Percentiles rank a stretch among this genome's conserved stretches.
Evolutionary conservation across 2,329 filamentous ascomycete genomes (phyloP).

Genomic region (Trichoderma atrobrunneum): DNA sequence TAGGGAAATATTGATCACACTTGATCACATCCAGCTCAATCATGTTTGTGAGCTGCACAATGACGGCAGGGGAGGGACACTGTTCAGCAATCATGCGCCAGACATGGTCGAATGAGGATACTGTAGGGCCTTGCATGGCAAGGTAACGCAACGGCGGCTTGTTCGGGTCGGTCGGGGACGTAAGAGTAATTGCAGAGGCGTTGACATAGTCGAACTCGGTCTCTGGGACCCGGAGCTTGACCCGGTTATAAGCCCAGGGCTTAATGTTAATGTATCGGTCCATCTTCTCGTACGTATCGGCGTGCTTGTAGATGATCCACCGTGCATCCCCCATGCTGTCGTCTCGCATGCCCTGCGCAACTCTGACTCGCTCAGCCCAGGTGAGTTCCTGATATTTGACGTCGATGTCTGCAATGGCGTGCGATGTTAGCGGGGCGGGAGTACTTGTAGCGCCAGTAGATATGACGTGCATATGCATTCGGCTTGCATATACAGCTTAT

Average conservation of each 20-base stretch:
- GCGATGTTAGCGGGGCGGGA: conserved; percentile 17
- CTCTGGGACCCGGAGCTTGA: conserved; percentile 74
- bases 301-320: conserved; percentile 38
- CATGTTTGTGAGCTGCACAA: conserved; percentile 93
- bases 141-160: conserved; percentile 65
- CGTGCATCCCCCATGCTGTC: conserved; percentile 31
- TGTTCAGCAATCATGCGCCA: conserved; percentile 97
- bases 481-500: background rate
- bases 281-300: conserved; percentile 40
- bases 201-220: conserved; percentile 78
- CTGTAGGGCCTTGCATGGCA: conserved; percentile 88
- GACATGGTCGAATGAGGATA: conserved; percentile 71
- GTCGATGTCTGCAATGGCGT: conserved; percentile 42
- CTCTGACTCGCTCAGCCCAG: conserved; percentile 52
- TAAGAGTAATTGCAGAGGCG: conserved; percentile 66
- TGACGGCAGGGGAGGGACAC: conserved; percentile 66
- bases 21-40: conserved; percentile 76
- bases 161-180: conserved; percentile 39
- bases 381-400: conserved; percentile 52
- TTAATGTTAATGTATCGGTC: conserved; percentile 91
- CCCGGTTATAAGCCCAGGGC: conserved; percentile 82
- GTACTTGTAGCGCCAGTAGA: background rate
- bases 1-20: conserved; percentile 85
- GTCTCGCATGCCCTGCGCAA: conserved; percentile 41
- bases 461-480: conserved; percentile 13